Percentiles rank a stretch among this genome's conserved stretches.
phyloP scores from a whole-genome alignment of 495 filamentous ascomycete genomes.

The Hypoxylon intermedium region DNA sequence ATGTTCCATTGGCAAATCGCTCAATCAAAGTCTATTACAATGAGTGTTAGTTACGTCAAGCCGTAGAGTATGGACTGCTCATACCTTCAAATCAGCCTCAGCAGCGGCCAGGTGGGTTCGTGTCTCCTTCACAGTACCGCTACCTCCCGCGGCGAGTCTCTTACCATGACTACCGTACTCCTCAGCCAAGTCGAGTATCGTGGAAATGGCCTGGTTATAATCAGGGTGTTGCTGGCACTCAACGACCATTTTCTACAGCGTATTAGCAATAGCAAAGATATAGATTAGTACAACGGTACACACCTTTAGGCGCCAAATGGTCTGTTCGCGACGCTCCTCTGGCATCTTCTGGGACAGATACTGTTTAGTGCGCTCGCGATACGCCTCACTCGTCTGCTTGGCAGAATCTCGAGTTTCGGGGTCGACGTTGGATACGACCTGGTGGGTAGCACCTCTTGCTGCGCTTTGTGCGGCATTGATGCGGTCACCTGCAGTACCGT shows the following conservation, averaged over 20 bases:
- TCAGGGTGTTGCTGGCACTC: slow-evolving; percentile 94
- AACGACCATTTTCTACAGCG: slow-evolving; percentile 84
- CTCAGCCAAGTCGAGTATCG: slow-evolving; percentile 82
- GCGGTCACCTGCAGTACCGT: slow-evolving; percentile 62
- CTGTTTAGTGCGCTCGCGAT: slow-evolving; percentile 66
- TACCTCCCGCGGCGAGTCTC: slow-evolving; percentile 65
- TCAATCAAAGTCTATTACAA: slow-evolving; percentile 36
- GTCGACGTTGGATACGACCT: slow-evolving; percentile 54
- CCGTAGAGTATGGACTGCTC: no score
- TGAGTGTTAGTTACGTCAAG: neutral
- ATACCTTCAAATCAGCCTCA: slow-evolving; percentile 80
- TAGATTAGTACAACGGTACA: neutral
- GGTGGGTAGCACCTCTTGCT: slow-evolving; percentile 57
- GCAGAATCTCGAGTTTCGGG: slow-evolving; percentile 56
- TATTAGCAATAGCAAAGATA: neutral
- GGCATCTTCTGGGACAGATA: slow-evolving; percentile 87
- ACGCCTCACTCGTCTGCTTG: slow-evolving; percentile 46
- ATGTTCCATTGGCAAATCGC: no score
- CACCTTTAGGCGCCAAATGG: slow-evolving; percentile 84
- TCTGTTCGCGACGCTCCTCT: slow-evolving; percentile 91
- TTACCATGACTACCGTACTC: slow-evolving; percentile 81
- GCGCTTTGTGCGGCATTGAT: slow-evolving; percentile 55
- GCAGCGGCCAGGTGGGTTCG: slow-evolving; percentile 69
- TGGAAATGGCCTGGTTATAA: slow-evolving; percentile 88
- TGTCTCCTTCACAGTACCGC: slow-evolving; percentile 72